Evolutionary conservation across 2,329 filamentous ascomycete genomes (phyloP).

Genomic region (Colletotrichum plurivorum): DNA sequence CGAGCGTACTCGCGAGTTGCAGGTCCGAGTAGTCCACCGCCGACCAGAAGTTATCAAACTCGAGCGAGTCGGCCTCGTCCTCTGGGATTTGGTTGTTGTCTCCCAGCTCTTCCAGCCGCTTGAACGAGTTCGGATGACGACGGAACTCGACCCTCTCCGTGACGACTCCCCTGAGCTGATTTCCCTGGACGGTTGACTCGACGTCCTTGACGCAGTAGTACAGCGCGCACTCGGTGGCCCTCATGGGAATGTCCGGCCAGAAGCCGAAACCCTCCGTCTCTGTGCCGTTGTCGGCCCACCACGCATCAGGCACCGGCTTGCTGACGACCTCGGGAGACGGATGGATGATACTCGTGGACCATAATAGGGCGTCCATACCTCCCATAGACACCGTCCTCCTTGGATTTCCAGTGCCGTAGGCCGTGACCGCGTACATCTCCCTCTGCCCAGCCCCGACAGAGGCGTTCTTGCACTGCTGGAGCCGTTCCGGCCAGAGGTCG

Average conservation of each 20-base stretch:
- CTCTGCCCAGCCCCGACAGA: background rate
- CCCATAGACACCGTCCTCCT: conserved; percentile 23
- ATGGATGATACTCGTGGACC: conserved; percentile 29
- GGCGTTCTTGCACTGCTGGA: background rate
- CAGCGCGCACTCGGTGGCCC: conserved; percentile 16
- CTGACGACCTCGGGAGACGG: conserved; percentile 3
- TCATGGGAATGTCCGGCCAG: conserved; percentile 17
- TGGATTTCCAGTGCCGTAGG: conserved; percentile 12
- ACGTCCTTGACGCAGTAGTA: conserved; percentile 25
- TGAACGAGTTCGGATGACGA: conserved; percentile 1
- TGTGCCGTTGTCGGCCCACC: background rate
- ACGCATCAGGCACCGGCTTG: background rate
- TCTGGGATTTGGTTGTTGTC: background rate
- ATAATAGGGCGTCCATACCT: conserved; percentile 18
- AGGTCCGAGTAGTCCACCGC: background rate
- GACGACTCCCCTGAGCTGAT: background rate
- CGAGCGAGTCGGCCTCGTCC: background rate
- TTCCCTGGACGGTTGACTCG: background rate
- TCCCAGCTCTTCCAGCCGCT: background rate
- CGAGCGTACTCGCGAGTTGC: background rate
- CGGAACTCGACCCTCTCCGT: background rate
- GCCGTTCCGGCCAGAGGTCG: background rate
- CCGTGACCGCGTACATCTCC: background rate
- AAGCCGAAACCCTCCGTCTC: background rate
- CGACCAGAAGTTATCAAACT: conserved; percentile 20